These are phyloP conservation scores for Fusarium odoratissimum DNA, from an alignment of 2,329 filamentous ascomycete species.

Conservation along the genomic window DNA sequence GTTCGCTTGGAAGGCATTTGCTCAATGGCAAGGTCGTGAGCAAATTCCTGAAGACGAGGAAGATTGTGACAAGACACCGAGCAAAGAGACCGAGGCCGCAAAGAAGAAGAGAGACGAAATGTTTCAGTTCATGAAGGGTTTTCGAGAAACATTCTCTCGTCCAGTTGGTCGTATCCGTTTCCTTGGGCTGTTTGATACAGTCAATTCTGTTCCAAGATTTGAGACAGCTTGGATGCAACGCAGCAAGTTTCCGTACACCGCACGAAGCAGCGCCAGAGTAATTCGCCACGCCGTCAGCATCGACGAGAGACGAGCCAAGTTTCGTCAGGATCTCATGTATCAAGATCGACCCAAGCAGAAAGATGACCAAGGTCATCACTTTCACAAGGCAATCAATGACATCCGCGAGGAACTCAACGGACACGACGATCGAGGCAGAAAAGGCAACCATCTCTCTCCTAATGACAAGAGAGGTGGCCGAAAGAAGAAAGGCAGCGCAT, in stretches of 20 bases:
- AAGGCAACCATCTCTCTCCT: conserved; percentile 22
- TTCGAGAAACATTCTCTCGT: conserved; percentile 83
- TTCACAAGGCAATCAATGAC: conserved; percentile 42
- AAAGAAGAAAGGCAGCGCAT: conserved; percentile 28
- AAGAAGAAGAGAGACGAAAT: conserved; percentile 63
- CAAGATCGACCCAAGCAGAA: conserved; percentile 51
- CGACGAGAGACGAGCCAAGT: conserved; percentile 77
- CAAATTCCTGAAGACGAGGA: conserved; percentile 56
- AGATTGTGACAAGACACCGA: not conserved
- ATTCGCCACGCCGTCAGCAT: conserved; percentile 78
- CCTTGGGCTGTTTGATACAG: conserved; percentile 83
- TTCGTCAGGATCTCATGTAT: conserved; percentile 76
- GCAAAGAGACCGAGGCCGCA: conserved; percentile 54
- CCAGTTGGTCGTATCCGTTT: conserved; percentile 80
- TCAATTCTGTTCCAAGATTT: conserved; percentile 83
- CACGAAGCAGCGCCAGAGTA: conserved; percentile 66
- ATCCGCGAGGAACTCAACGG: conserved; percentile 27
- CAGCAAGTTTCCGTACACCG: conserved; percentile 78
- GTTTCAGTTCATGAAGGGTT: conserved; percentile 80
- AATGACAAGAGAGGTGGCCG: conserved; percentile 9
- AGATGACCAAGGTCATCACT: conserved; percentile 36
- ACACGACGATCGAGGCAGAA: conserved; percentile 32
- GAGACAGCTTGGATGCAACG: conserved; percentile 82
- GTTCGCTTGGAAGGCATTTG: conserved; percentile 87
- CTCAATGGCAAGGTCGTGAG: conserved; percentile 75